These are phyloP conservation scores for Suillus bovinus DNA, from an alignment of 768 basidiomycete species.

Conservation along the genomic window DNA sequence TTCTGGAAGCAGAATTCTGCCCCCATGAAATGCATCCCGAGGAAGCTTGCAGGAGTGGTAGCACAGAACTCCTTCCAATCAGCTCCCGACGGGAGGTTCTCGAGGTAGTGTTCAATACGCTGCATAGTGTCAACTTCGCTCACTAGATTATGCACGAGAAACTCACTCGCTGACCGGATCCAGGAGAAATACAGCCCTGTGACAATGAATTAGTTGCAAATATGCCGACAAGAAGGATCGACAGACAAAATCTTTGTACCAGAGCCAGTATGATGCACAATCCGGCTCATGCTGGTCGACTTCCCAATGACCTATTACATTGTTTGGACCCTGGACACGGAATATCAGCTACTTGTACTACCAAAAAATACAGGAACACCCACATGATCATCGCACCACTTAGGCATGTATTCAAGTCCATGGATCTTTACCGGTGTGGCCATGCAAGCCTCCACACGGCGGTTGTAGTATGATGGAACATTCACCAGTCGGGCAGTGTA, in stretches of 20 bases:
- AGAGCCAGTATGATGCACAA: constrained; percentile 25
- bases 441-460: constrained; percentile 25
- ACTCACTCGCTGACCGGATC: constrained; percentile 9
- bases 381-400: constrained; percentile 24
- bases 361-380: constrained; percentile 1
- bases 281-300: constrained; percentile 27
- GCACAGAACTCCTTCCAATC: constrained; percentile 35
- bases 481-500: constrained; percentile 33
- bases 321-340: constrained; percentile 14
- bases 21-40: constrained; percentile 23
- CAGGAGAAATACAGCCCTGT: constrained; percentile 5
- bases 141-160: background rate
- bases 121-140: constrained; percentile 8
- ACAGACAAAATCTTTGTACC: constrained; percentile 23
- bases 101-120: constrained; percentile 31
- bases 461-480: constrained; percentile 23
- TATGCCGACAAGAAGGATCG: background rate
- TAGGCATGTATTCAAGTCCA: constrained; percentile 18
- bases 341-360: constrained; percentile 2
- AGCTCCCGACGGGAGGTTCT: constrained; percentile 27
- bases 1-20: constrained; percentile 24
- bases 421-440: constrained; percentile 26
- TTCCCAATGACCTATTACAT: constrained; percentile 28
- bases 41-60: constrained; percentile 31
- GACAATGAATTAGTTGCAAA: background rate